Evolutionary conservation across 1,139 yeast genomes (phyloP), one percentile per base, ranked within the genome.

Genomic region (Diutina scorzettiae): DNA sequence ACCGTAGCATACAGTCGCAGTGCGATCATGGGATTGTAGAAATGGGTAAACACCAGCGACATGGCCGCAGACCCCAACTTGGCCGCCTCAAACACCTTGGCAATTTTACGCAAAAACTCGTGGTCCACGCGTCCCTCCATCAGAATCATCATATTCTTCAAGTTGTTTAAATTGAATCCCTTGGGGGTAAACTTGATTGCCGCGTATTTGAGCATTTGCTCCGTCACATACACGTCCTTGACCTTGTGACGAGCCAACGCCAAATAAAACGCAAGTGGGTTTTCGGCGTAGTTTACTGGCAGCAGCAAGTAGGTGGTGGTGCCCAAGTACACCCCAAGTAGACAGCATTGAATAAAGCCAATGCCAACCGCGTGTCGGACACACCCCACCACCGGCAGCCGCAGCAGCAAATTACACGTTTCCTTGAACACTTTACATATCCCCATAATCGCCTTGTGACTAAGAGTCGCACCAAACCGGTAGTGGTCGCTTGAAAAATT

Each of bases 381-480:
- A 58, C 96, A 80, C 0, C 96, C 95, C 37, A 91, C 71, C 9
- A 91, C 68, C 0, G 96, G 80, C 37, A 78, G 74, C 28, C 76
- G 72, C 37, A 84, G 73, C 8, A 80, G 73, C 63, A 91, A 68
- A 50, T 85, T 91, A 53, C 95, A 84, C 0, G 97, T 89, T 55
- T 91, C 97, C 52, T 91, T 91, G 54, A 87, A 76, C 12, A 85
- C 82, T 53, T 89, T 86, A 57, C 96, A 87, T 58, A 85, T 74
- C 1, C 87, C 81, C 54, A 91, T 60, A 12, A 91, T 65, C 39
- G 76, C 72, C 34, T 69, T 65, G 55, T 84, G 94, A 31, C 76
- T 66, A 44, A 80, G 59, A n/a, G 69, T 66, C 2, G 82, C 80
- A 0, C 83, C 85, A 1, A 76, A 70, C 48, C 85, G 67, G 34